These are phyloP conservation scores for Funneliformis geosporum DNA, from an alignment of 192 early-diverging fungal genomes.

Conservation along the genomic window DNA sequence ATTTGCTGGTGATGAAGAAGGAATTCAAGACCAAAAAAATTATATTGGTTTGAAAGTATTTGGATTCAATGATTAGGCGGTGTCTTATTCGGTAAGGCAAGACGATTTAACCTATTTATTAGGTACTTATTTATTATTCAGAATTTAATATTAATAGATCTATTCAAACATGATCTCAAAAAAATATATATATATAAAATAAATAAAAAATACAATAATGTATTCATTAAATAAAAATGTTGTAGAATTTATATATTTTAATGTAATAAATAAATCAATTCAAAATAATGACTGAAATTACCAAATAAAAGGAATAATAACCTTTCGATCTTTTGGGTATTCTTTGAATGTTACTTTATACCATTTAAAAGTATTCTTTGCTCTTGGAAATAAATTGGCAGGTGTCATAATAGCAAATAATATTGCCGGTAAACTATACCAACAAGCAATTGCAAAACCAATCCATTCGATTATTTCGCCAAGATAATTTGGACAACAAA, in stretches of 20 bases:
- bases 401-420: conserved; percentile 36
- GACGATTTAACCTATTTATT: too few species aligned
- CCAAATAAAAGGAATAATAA: conserved; percentile 43
- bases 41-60: conserved; percentile 26
- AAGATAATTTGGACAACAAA: conserved; percentile 46
- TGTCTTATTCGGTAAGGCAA: background rate
- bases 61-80: conserved; percentile 14
- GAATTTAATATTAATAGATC: too few species aligned
- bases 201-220: too few species aligned
- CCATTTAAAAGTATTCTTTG: conserved; percentile 39
- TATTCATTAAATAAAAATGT: too few species aligned
- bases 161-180: too few species aligned
- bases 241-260: too few species aligned
- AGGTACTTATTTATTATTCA: too few species aligned
- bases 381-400: conserved; percentile 43
- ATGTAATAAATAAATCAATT: too few species aligned
- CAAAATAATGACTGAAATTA: too few species aligned
- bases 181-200: too few species aligned
- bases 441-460: conserved; percentile 42
- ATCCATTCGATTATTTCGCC: conserved; percentile 43
- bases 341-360: conserved; percentile 39
- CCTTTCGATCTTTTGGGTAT: conserved; percentile 41
- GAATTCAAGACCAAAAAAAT: conserved; percentile 21
- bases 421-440: conserved; percentile 35
- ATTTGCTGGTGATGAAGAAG: conserved; percentile 73